phyloP scores from a whole-genome alignment of 176 grass and related monocot genomes.

The Raddia distichophylla region DNA sequence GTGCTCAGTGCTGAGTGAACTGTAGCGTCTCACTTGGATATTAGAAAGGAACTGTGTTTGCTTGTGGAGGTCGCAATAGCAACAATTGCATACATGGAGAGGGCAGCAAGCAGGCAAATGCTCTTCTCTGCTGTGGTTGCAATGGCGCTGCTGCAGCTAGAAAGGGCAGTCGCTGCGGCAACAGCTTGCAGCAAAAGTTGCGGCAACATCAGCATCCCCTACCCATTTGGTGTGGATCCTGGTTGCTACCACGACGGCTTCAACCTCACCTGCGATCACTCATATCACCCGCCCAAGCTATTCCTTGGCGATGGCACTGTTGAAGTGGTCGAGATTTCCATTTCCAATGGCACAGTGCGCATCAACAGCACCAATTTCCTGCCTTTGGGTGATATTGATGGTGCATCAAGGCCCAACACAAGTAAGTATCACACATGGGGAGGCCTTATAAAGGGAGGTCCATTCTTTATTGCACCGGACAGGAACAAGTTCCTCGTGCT shows the following conservation, averaged over 20 bases:
- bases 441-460: slow-evolving; percentile 15
- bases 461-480: slow-evolving; percentile 21
- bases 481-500: slow-evolving; percentile 51
- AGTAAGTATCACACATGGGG: slow-evolving; percentile 14
- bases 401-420: background rate
- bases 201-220: slow-evolving; percentile 49
- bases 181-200: slow-evolving; percentile 36
- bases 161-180: background rate
- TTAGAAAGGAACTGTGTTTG: background rate
- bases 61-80: background rate
- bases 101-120: background rate
- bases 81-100: background rate
- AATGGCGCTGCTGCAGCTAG: background rate
- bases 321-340: slow-evolving; percentile 45
- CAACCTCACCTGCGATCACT: slow-evolving; percentile 52
- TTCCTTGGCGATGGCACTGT: slow-evolving; percentile 48
- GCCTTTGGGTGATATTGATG: too few relatives aligned
- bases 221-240: slow-evolving; percentile 54
- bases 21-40: background rate
- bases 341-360: slow-evolving; percentile 18
- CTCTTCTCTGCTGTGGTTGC: background rate
- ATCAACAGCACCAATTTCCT: slow-evolving; percentile 39
- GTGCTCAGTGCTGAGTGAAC: background rate
- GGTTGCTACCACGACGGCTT: slow-evolving; percentile 56
- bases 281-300: slow-evolving; percentile 38